phyloP scores from a whole-genome alignment of 768 basidiomycete species.

The Fomitopsis serialis region DNA sequence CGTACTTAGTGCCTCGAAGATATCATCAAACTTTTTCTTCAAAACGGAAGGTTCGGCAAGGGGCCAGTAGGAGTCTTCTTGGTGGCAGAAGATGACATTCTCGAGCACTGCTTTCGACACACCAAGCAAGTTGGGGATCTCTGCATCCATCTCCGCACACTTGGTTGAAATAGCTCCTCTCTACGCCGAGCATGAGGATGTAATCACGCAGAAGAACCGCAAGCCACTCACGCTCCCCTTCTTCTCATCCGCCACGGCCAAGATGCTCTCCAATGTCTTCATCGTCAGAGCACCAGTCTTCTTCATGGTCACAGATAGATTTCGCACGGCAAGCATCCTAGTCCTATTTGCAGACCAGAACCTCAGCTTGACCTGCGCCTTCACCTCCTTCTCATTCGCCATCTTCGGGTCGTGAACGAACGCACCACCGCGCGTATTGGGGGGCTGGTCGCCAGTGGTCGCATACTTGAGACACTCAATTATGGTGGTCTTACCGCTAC shows the following conservation, averaged over 20 bases:
- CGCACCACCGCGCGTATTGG: conserved; percentile 96
- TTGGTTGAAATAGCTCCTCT: conserved; percentile 91
- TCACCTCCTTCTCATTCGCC: conserved; percentile 98
- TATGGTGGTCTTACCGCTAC: conserved; percentile 97
- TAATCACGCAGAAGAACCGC: neutral
- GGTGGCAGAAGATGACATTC: conserved; percentile 99
- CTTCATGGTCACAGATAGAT: conserved; percentile 89
- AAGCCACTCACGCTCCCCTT: conserved; percentile 64
- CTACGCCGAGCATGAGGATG: conserved; percentile 31
- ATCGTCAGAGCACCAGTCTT: conserved; percentile 85
- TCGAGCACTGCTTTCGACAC: conserved; percentile 98
- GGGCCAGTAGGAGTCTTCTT: conserved; percentile 99
- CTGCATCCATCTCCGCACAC: conserved; percentile 93
- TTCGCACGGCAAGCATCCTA: conserved; percentile 86
- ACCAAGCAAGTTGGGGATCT: conserved; percentile 89
- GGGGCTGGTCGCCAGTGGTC: conserved; percentile 96
- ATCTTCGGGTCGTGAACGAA: conserved; percentile 99
- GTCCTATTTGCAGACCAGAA: conserved; percentile 88
- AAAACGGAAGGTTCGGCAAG: conserved; percentile 83
- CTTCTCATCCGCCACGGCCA: conserved; percentile 71
- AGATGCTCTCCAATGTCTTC: conserved; percentile 95
- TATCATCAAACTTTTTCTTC: conserved; percentile 99
- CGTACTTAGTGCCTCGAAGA: conserved; percentile 92
- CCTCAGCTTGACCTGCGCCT: conserved; percentile 94
- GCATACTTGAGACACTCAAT: conserved; percentile 99